A percentile compares a stretch with the other conserved stretches of the same genome.
Evolutionary conservation across 2,329 filamentous ascomycete genomes (phyloP).

Genomic region (Byssochlamys sp.): DNA sequence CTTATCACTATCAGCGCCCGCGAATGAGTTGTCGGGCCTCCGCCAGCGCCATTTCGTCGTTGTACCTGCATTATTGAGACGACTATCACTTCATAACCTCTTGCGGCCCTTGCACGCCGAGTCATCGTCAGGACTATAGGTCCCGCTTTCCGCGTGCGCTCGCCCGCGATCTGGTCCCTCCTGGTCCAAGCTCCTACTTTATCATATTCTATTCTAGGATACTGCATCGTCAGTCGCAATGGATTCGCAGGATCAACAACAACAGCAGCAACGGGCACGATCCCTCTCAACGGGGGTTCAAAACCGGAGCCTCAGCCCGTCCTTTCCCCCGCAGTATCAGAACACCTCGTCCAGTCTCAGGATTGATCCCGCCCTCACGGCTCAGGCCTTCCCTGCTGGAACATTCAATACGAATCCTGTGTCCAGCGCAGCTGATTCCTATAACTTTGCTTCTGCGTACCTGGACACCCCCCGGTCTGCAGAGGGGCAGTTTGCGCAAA

Average conservation of each 20-base stretch:
- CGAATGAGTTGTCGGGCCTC: background rate
- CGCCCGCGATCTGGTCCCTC: background rate
- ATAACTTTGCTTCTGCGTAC: conserved; percentile 27
- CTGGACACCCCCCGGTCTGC: conserved; percentile 22
- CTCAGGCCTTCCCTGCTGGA: conserved; percentile 22
- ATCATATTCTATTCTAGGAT: conserved; percentile 1
- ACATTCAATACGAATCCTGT: conserved; percentile 21
- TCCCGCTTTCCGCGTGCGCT: background rate
- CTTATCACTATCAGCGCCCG: background rate
- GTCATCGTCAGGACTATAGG: background rate
- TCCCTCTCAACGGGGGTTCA: conserved; percentile 28
- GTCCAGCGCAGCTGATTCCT: conserved; percentile 23
- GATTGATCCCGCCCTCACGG: conserved; percentile 28
- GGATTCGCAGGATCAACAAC: conserved; percentile 23
- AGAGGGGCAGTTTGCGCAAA: conserved; percentile 26
- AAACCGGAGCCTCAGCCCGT: conserved; percentile 35
- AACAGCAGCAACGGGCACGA: conserved; percentile 24
- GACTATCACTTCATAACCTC: background rate
- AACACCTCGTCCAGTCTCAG: conserved; percentile 22
- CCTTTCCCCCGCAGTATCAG: conserved; percentile 29
- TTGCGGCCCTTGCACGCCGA: background rate
- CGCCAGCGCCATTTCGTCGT: background rate
- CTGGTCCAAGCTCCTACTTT: conserved; percentile 3
- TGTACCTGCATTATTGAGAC: conserved; percentile 1
- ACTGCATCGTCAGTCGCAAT: conserved; percentile 10